A percentile compares a stretch with the other conserved stretches of the same genome.
These are phyloP conservation scores for Chlorella sp. DNA, from an alignment of 139 green algal genomes.

Conservation along the genomic window DNA sequence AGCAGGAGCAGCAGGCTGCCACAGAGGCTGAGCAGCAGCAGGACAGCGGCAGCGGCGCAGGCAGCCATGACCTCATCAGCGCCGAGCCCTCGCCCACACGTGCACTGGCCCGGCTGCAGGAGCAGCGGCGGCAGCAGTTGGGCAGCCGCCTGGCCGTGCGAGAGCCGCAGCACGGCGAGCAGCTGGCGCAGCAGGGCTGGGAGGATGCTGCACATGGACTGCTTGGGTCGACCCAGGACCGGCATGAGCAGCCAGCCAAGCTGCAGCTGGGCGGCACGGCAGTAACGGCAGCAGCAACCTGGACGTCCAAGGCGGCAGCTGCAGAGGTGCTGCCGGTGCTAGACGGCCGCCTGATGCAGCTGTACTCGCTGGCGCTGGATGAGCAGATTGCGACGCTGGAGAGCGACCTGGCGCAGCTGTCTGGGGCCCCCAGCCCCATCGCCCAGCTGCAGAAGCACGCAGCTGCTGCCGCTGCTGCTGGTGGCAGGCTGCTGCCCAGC, in stretches of 20 bases:
- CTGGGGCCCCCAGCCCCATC: conserved; percentile 16
- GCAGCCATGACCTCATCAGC: background rate
- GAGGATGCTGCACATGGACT: background rate
- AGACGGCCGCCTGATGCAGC: background rate
- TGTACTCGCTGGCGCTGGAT: conserved; percentile 19
- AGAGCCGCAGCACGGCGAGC: background rate
- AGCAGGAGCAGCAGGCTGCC: background rate
- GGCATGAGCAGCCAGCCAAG: background rate
- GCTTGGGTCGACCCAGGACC: background rate
- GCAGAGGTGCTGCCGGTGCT: background rate
- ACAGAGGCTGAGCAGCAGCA: background rate
- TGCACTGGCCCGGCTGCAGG: conserved; percentile 6
- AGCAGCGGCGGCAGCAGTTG: conserved; percentile 15
- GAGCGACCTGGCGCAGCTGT: conserved; percentile 20
- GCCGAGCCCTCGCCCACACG: conserved; percentile 22
- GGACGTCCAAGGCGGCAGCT: background rate
- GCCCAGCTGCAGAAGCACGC: conserved; percentile 6
- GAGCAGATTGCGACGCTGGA: conserved; percentile 39
- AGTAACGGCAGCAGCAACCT: background rate
- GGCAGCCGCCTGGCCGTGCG: conserved; percentile 10
- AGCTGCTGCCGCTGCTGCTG: background rate
- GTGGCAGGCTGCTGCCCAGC: background rate
- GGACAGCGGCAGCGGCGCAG: background rate
- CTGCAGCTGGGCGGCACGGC: background rate
- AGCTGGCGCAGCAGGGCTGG: background rate